Conservation (phyloP, 2,329 filamentous ascomycete genomes). For the Hymenoscyphus infarciens region DNA sequence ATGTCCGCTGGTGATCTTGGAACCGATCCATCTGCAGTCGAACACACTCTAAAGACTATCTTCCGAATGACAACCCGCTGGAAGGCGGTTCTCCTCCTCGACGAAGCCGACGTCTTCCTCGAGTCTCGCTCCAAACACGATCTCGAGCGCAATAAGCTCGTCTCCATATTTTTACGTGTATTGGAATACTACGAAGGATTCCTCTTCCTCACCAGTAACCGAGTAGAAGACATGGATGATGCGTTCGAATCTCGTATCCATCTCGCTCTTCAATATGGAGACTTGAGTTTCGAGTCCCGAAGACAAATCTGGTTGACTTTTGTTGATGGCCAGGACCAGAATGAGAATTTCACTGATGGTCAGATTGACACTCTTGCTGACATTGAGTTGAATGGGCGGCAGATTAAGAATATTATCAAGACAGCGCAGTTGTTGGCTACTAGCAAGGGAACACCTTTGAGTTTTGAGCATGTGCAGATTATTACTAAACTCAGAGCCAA, state of each 20-base stretch:
- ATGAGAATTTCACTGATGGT: slow-evolving; percentile 10
- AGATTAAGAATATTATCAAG: slow-evolving; percentile 38
- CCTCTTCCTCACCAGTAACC: slow-evolving; percentile 36
- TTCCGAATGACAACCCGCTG: slow-evolving; percentile 26
- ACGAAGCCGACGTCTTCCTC: slow-evolving; percentile 51
- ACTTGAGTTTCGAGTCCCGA: slow-evolving; percentile 40
- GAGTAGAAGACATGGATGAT: slow-evolving; percentile 34
- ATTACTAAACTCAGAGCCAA: slow-evolving; percentile 9
- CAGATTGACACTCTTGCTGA: slow-evolving; percentile 34
- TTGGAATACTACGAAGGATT: slow-evolving; percentile 13
- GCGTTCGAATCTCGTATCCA: slow-evolving; percentile 44
- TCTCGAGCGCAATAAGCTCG: slow-evolving; percentile 49
- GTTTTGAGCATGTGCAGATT: slow-evolving; percentile 10
- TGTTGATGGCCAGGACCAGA: slow-evolving; percentile 10
- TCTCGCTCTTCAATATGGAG: slow-evolving; percentile 45
- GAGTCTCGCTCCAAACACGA: slow-evolving; percentile 44
- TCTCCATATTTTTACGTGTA: slow-evolving; percentile 38
- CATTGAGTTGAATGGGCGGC: slow-evolving; percentile 40
- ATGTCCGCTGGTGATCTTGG: slow-evolving; percentile 25
- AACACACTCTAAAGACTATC: slow-evolving; percentile 22
- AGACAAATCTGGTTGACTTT: slow-evolving; percentile 39
- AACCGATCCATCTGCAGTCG: slow-evolving; percentile 18
- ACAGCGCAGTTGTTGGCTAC: slow-evolving; percentile 26
- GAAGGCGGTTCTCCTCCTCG: slow-evolving; percentile 25
- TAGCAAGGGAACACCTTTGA: slow-evolving; percentile 8